Evolutionary conservation across 805 yeast species (phyloP).

Genomic region (Sugiyamaella qingdaonensis): DNA sequence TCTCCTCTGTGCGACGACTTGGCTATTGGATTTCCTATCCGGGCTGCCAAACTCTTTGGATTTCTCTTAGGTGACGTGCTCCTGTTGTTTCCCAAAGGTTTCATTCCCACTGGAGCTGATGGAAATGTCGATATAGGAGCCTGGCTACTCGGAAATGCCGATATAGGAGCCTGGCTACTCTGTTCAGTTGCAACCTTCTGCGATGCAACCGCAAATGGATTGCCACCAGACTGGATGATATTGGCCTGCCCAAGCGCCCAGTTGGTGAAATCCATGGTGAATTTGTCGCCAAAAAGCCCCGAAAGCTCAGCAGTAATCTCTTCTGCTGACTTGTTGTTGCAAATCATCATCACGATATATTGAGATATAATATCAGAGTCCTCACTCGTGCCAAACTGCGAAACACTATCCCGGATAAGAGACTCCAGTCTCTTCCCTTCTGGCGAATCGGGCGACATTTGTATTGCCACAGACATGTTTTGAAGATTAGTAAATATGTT

Average conservation of each 20-base stretch:
- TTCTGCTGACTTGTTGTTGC: slow-evolving; percentile 21
- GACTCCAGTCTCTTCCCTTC: slow-evolving; percentile 20
- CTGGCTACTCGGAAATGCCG: neutral
- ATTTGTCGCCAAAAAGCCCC: slow-evolving; percentile 27
- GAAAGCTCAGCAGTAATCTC: slow-evolving; percentile 25
- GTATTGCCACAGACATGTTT: slow-evolving; percentile 4
- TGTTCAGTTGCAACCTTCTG: neutral
- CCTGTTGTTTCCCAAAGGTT: neutral
- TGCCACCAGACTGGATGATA: slow-evolving; percentile 7
- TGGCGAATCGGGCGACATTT: slow-evolving; percentile 9
- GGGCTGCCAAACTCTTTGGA: neutral
- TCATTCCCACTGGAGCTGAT: neutral
- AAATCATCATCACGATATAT: slow-evolving; percentile 28
- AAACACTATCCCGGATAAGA: slow-evolving; percentile 18
- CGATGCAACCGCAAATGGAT: neutral
- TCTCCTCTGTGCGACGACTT: neutral
- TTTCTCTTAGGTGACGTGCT: neutral
- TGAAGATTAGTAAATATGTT: too few relatives aligned
- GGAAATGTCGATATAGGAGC: neutral
- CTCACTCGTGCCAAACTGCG: slow-evolving; percentile 24
- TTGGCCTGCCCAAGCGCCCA: slow-evolving; percentile 24
- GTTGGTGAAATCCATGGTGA: slow-evolving; percentile 19
- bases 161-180: neutral
- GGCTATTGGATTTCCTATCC: neutral
- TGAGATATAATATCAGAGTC: slow-evolving; percentile 28